A percentile compares a stretch with the other conserved stretches of the same genome.
Evolutionary conservation across 202 grass and related monocot species (phyloP).

Genomic region (Zoysia matrella): DNA sequence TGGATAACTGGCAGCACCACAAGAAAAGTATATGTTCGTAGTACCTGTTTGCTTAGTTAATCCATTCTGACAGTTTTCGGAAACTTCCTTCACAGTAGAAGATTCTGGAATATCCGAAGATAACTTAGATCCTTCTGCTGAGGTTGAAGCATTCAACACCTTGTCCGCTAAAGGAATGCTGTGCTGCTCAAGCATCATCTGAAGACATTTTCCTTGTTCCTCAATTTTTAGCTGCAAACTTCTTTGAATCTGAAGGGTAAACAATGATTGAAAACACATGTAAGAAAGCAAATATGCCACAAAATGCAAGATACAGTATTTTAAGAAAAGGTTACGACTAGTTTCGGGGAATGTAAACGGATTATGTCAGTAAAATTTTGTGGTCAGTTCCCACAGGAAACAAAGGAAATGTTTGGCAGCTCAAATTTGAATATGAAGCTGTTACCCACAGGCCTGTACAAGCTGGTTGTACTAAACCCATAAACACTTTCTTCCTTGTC

Average conservation of each 20-base stretch:
- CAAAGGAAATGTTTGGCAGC: neutral
- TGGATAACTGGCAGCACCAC: neutral
- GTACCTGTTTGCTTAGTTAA: conserved; percentile 35
- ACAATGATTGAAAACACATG: neutral
- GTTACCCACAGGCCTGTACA: neutral
- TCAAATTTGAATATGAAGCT: conserved; percentile 1
- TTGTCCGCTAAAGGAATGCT: conserved; percentile 59
- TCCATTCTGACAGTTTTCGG: conserved; percentile 52
- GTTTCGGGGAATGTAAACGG: neutral
- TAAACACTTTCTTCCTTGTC: neutral
- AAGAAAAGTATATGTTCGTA: neutral
- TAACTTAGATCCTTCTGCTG: conserved; percentile 41
- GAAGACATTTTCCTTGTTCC: conserved; percentile 95
- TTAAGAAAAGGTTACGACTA: neutral
- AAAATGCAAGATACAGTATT: neutral
- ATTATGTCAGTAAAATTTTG: neutral
- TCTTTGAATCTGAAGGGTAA: conserved; percentile 76
- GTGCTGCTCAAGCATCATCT: conserved; percentile 90
- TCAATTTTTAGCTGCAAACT: conserved; percentile 96
- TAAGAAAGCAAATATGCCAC: conserved; percentile 17
- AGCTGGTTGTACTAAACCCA: neutral
- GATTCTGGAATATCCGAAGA: conserved; percentile 49
- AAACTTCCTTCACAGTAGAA: conserved; percentile 30
- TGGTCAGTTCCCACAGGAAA: neutral
- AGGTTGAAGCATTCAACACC: conserved; percentile 41